Evolutionary conservation across 176 grass and related monocot genomes (phyloP), one percentile per base, ranked within the genome.

Genomic region (Musa troglodytarum): DNA sequence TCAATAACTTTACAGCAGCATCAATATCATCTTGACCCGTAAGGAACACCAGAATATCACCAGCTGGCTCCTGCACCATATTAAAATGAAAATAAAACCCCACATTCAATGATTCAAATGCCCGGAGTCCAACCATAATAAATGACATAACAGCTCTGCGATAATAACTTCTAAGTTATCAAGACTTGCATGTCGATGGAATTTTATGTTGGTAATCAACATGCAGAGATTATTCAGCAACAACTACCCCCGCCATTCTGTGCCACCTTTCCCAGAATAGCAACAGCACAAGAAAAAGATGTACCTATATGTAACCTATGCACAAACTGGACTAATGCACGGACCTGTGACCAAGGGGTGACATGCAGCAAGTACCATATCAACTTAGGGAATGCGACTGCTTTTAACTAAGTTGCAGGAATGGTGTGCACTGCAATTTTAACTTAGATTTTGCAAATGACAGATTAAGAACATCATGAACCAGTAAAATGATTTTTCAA

Each of bases 11-110:
- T 66, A 87, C 64, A 67, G 90, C 84, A 77, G 90, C 78, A 59
- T 98, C 88, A 82, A 98, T 93, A 71, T 98, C 94, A 89, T 91
- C 94, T 84, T 91, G 90, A 50, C 94, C 94, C 43, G 94, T 98
- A 78, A 93, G 85, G 78, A 98, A 98, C 19, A 97, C 94, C 71
- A 98, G 85, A 73, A 98, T 86, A 77, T 98, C 94, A 17, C 94
- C 94, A 68, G 94, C 67, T 82, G 86, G 74, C 61, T 98, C 94
- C 94, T 98, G 79, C 67, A 84, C 14, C 24, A 22, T 54, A 78
- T 63, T 63, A 59, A 71, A 54, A 55, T 65, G 11, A 69, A 63
- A 62, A 65, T 50, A 50, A 76, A 78, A 11, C 0, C 65, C 52
- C 62, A 69, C 1, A 43, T 69, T 50, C 22, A 22, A 22, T 22